Evolutionary conservation across 148 eudicot species (phyloP).

Genomic region (Chenopodium album): DNA sequence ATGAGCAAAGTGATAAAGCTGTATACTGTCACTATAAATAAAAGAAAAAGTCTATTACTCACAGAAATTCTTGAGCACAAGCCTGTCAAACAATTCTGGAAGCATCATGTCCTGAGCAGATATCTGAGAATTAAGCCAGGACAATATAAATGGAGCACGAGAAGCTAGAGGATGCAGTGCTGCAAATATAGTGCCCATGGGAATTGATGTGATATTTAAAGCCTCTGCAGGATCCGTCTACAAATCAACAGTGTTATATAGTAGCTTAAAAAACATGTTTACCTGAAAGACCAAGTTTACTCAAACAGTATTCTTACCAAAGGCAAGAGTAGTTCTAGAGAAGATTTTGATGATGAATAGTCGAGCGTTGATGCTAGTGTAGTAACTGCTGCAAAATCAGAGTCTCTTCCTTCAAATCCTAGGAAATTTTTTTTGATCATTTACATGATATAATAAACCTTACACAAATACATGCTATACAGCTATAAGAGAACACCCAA

Average conservation of each 20-base stretch:
- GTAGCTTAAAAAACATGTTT: neutral
- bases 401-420: conserved; percentile 44
- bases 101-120: conserved; percentile 54
- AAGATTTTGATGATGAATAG: conserved; percentile 62
- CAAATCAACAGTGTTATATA: conserved; percentile 1
- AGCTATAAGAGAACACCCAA: neutral
- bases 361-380: conserved; percentile 70
- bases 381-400: conserved; percentile 49
- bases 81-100: conserved; percentile 53
- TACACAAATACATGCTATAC: too few species aligned
- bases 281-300: neutral
- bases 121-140: conserved; percentile 52
- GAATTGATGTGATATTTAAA: conserved; percentile 48
- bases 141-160: conserved; percentile 54
- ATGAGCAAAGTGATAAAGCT: too few species aligned
- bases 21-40: neutral
- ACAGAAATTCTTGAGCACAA: conserved; percentile 57
- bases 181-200: conserved; percentile 50
- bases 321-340: conserved; percentile 49
- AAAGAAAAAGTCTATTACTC: conserved; percentile 21
- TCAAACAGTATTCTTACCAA: conserved; percentile 34
- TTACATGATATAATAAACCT: neutral
- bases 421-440: neutral
- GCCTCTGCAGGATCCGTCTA: conserved; percentile 62
- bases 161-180: conserved; percentile 49